Conservation (phyloP, 106 monocot species). For the Hemerocallis citrina region DNA sequence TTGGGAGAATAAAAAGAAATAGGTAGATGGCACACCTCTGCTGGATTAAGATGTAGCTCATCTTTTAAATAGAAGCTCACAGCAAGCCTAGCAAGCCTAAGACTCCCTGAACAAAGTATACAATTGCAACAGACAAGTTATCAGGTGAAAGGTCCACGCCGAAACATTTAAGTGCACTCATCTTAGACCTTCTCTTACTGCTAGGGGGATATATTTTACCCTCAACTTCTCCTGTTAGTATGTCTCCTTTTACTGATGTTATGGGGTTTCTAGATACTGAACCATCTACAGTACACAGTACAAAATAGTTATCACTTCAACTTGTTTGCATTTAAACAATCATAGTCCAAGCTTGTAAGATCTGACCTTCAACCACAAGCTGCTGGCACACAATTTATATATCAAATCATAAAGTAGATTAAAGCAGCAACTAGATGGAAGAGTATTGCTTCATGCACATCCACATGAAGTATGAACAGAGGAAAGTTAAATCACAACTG, state of each 20-base stretch:
- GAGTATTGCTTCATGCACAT: no score
- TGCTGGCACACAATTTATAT: no score
- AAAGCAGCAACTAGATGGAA: no score
- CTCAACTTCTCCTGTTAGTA: constrained; percentile 6
- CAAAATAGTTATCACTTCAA: no score
- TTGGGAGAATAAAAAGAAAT: no score
- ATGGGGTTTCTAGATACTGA: constrained; percentile 20
- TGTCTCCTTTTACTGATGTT: constrained; percentile 18
- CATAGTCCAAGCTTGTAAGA: no score
- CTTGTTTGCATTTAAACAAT: no score
- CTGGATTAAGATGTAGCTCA: constrained; percentile 95
- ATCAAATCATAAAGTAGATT: no score
- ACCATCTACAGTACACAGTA: constrained; percentile 14
- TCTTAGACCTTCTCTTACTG: constrained; percentile 32
- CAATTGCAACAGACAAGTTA: constrained; percentile 87
- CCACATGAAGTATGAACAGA: no score
- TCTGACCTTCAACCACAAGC: no score
- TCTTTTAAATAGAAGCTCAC: constrained; percentile 98
- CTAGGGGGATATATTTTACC: constrained; percentile 9
- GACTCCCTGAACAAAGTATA: constrained; percentile 99
- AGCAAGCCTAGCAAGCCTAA: constrained; percentile 90
- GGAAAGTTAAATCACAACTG: no score
- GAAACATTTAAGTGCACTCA: constrained; percentile 48
- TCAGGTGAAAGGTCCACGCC: constrained; percentile 97
- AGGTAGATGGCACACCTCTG: constrained; percentile 46